Evolutionary conservation across 148 eudicot genomes (phyloP).

Genomic region (Silene uniflora): DNA sequence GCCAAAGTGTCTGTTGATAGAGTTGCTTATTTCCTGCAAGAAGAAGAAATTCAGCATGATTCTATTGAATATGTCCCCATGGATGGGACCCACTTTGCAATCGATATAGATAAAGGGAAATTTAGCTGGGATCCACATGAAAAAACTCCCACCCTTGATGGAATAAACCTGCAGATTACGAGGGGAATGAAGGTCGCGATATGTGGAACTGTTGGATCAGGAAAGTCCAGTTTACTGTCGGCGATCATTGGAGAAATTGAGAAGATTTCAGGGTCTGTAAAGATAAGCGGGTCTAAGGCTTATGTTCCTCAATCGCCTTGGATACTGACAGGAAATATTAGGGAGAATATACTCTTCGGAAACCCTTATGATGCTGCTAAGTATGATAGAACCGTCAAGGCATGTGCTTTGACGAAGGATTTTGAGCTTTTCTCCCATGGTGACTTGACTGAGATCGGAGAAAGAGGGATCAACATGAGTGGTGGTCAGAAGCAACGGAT

Average conservation of each 20-base stretch:
- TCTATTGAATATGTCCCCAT: slow-evolving; percentile 49
- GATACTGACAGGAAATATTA: slow-evolving; percentile 84
- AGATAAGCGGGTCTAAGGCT: slow-evolving; percentile 81
- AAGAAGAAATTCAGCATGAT: slow-evolving; percentile 71
- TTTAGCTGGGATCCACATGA: slow-evolving; percentile 67
- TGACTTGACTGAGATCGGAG: slow-evolving; percentile 91
- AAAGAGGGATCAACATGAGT: slow-evolving; percentile 96
- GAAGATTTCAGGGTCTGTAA: slow-evolving; percentile 60
- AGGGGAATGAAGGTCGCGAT: slow-evolving; percentile 96
- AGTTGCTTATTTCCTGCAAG: slow-evolving; percentile 65
- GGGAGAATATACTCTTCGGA: slow-evolving; percentile 90
- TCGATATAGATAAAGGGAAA: slow-evolving; percentile 52
- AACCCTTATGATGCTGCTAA: slow-evolving; percentile 52
- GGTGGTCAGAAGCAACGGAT: slow-evolving; percentile 99
- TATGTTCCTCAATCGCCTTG: slow-evolving; percentile 97
- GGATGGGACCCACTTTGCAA: slow-evolving; percentile 41
- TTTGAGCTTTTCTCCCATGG: slow-evolving; percentile 85
- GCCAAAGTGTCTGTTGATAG: slow-evolving; percentile 94
- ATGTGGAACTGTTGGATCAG: slow-evolving; percentile 97
- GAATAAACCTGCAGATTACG: slow-evolving; percentile 43
- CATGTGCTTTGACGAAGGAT: slow-evolving; percentile 88
- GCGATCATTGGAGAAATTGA: slow-evolving; percentile 83
- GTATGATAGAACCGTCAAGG: slow-evolving; percentile 61
- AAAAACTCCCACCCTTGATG: slow-evolving; percentile 56
- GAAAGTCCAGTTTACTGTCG: slow-evolving; percentile 87